Conservation (phyloP, 2,329 filamentous ascomycete species). For the Stagonosporopsis vannaccii region DNA sequence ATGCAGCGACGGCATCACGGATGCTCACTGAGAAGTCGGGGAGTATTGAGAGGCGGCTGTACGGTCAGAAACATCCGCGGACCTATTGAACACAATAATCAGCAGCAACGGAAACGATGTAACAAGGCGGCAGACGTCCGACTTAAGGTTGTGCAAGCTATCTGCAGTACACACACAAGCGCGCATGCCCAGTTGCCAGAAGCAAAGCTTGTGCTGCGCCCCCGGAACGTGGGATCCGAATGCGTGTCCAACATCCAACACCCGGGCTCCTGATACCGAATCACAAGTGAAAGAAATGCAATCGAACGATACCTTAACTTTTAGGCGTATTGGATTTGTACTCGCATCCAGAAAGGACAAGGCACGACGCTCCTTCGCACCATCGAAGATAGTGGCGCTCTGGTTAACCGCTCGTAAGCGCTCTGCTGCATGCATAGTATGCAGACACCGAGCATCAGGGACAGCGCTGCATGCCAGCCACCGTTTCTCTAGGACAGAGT, state of each 20-base stretch:
- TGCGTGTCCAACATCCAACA: not conserved
- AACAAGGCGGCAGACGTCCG: not conserved
- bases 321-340: conserved; percentile 1
- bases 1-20: too few species aligned
- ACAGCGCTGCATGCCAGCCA: not conserved
- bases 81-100: not conserved
- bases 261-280: not conserved
- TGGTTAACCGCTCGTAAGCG: conserved; percentile 17
- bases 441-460: not conserved
- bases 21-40: too few species aligned
- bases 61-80: not conserved
- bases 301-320: conserved; percentile 13
- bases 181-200: not conserved
- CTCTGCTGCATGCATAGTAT: conserved; percentile 10
- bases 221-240: conserved; percentile 5
- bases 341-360: conserved; percentile 5
- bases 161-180: conserved; percentile 2
- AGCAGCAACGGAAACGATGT: not conserved
- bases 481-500: conserved; percentile 2
- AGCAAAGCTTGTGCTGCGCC: conserved; percentile 14
- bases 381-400: conserved; percentile 13
- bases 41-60: not conserved
- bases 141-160: conserved; percentile 8
- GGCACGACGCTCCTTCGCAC: not conserved
- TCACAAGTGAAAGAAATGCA: not conserved